Evolutionary conservation across 108 stramenopile genomes (phyloP), one percentile per base, ranked within the genome.

Genomic region (Fistulifera solaris): DNA sequence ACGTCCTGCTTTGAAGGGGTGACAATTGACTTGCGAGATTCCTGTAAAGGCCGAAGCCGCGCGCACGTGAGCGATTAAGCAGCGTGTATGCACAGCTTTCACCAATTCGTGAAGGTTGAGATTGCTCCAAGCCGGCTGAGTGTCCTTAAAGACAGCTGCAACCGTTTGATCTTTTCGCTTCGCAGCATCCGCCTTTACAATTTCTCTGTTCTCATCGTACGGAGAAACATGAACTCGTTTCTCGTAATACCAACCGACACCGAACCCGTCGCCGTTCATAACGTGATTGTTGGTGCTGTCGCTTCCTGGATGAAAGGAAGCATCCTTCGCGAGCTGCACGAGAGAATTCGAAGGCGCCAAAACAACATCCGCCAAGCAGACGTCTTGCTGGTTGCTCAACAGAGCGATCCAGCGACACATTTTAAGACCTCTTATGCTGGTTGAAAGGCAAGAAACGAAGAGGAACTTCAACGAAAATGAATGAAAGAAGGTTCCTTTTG

Each of bases 1-100:
- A 22, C 62, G 52, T 3, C 62, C 62, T 28, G 54, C 62, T 26
- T 63, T 63, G 54, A 63, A 63, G 23, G 62, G 62, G 19, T 63
- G 62, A 26, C 42, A 45, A 27, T 63, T 63, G 19, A 18, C 40
- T 25, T 25, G 27, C n/a, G 23, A 28, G 44, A 63, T 27, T 8
- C 62, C 54, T 6, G 44, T 55, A 27, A 39, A 39, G 2, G 43
- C 19, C 43, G 53, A 54, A 12, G 62, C 62, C 1, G 62, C 62
- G 10, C 62, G 53, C 11, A 63, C 62, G 19, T 63, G 62, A 22
- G 62, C 62, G 16, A 63, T 63, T 27, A 63, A 28, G 39, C 53
- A 54, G 17, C 42, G 35, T 18, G 41, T 55, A 3, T 25, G 14
- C 10, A 53, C 54, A n/a, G 62, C 52, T 15, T 27, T 54, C 53